These are phyloP conservation scores for Globisporangium cystogenes DNA, from an alignment of 352 stramenopile species.

Conservation along the genomic window DNA sequence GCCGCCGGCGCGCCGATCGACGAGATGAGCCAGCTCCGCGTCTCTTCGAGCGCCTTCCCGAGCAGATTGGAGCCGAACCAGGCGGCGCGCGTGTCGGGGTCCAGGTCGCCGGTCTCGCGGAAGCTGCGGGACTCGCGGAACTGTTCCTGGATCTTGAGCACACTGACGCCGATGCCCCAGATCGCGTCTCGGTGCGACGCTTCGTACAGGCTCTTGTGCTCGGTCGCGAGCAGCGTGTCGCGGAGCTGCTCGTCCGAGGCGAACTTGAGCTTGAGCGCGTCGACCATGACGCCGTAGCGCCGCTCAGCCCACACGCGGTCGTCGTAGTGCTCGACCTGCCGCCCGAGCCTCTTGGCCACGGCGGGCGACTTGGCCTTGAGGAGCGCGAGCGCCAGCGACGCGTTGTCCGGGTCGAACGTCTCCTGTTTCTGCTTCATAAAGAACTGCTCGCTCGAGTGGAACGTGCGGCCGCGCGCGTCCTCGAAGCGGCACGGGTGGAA, in stretches of 20 bases:
- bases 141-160: constrained; percentile 27
- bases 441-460: constrained; percentile 65
- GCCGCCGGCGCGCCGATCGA: not conserved
- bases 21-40: constrained; percentile 32
- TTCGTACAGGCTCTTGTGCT: constrained; percentile 48
- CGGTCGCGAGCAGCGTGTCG: constrained; percentile 32
- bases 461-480: constrained; percentile 23
- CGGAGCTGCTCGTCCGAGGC: constrained; percentile 22
- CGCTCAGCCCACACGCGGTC: constrained; percentile 32
- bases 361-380: constrained; percentile 36
- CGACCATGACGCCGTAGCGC: constrained; percentile 44
- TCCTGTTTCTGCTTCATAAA: constrained; percentile 78
- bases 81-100: constrained; percentile 17
- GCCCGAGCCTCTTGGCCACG: constrained; percentile 44
- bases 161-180: constrained; percentile 56
- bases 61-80: constrained; percentile 54
- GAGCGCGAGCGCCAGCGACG: constrained; percentile 30
- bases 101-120: constrained; percentile 28
- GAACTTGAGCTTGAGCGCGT: constrained; percentile 68
- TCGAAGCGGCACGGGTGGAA: constrained; percentile 53
- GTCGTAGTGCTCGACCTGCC: constrained; percentile 50
- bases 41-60: constrained; percentile 48
- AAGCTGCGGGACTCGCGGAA: constrained; percentile 33
- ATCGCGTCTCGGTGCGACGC: constrained; percentile 39
- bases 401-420: constrained; percentile 44